Conservation (phyloP, 352 stramenopile genomes). For the Phytophthora pini region DNA sequence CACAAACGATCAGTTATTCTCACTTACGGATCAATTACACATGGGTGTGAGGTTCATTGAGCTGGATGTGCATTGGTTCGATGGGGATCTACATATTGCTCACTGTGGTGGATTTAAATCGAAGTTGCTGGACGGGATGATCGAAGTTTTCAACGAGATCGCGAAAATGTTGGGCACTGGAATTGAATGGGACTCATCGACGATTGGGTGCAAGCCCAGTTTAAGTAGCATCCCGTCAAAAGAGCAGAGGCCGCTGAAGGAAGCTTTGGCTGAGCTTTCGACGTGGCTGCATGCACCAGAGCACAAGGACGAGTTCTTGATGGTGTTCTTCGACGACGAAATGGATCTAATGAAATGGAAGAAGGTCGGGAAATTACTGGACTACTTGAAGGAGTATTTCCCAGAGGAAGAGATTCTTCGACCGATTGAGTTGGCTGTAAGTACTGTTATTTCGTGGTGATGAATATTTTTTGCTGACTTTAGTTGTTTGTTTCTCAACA, state of each 20-base stretch:
- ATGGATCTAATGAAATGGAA: constrained; percentile 79
- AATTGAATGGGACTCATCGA: constrained; percentile 63
- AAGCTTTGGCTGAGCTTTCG: constrained; percentile 63
- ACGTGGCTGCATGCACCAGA: constrained; percentile 69
- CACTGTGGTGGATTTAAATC: constrained; percentile 76
- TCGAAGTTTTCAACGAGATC: constrained; percentile 68
- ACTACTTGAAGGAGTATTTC: constrained; percentile 74
- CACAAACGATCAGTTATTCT: constrained; percentile 82
- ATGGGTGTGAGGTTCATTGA: constrained; percentile 82
- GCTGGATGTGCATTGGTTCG: constrained; percentile 85
- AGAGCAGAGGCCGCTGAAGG: constrained; percentile 55
- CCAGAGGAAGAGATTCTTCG: constrained; percentile 64
- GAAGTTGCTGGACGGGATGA: constrained; percentile 66
- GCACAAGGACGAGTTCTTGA: constrained; percentile 68
- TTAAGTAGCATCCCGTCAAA: constrained; percentile 81
- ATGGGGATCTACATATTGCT: constrained; percentile 62
- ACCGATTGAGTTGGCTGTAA: constrained; percentile 65
- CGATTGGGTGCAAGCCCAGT: constrained; percentile 81
- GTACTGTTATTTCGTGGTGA: constrained; percentile 7
- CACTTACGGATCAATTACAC: constrained; percentile 78
- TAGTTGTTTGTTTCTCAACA: constrained; percentile 16
- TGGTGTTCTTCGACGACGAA: constrained; percentile 89
- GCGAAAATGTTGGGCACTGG: constrained; percentile 44
- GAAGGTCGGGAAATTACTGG: constrained; percentile 71
- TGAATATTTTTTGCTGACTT: constrained; percentile 7